phyloP scores from a whole-genome alignment of 2,329 filamentous ascomycete genomes.

The Ascosphaera apis region DNA sequence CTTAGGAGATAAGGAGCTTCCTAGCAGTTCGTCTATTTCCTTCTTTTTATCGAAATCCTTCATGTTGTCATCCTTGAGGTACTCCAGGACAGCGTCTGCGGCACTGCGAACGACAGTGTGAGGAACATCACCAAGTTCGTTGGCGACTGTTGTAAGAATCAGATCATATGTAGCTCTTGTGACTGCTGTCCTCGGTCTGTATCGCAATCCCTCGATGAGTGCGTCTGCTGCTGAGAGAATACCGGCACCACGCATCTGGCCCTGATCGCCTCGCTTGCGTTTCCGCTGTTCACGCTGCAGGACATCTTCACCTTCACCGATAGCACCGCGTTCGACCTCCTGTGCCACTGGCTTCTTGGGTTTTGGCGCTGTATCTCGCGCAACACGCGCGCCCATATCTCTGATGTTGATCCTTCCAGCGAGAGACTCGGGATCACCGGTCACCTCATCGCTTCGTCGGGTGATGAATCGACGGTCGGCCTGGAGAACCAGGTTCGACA shows the following conservation, averaged over 20 bases:
- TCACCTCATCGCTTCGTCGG: constrained; percentile 79
- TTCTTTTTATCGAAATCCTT: constrained; percentile 98
- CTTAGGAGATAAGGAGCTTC: constrained; percentile 58
- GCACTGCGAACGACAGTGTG: constrained; percentile 83
- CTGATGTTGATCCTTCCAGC: constrained; percentile 80
- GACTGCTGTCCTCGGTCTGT: constrained; percentile 72
- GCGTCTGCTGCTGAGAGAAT: constrained; percentile 69
- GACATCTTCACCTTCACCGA: constrained; percentile 64
- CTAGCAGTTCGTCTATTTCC: constrained; percentile 81
- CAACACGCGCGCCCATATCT: constrained; percentile 78
- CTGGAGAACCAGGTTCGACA: constrained; percentile 99
- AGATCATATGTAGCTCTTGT: constrained; percentile 87
- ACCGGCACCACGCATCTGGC: constrained; percentile 47
- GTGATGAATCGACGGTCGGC: constrained; percentile 91
- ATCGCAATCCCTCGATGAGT: constrained; percentile 73
- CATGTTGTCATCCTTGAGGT: constrained; percentile 79
- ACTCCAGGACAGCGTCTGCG: constrained; percentile 75
- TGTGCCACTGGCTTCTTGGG: constrained; percentile 50
- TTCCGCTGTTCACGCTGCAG: constrained; percentile 68
- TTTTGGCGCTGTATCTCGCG: constrained; percentile 57
- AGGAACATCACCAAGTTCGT: constrained; percentile 74
- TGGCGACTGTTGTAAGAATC: constrained; percentile 74
- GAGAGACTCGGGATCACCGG: constrained; percentile 90
- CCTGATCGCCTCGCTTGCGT: constrained; percentile 51
- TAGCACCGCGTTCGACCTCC: constrained; percentile 48